These are phyloP conservation scores for Nannochloropsis limnetica DNA, from an alignment of 352 stramenopile species.

Conservation along the genomic window DNA sequence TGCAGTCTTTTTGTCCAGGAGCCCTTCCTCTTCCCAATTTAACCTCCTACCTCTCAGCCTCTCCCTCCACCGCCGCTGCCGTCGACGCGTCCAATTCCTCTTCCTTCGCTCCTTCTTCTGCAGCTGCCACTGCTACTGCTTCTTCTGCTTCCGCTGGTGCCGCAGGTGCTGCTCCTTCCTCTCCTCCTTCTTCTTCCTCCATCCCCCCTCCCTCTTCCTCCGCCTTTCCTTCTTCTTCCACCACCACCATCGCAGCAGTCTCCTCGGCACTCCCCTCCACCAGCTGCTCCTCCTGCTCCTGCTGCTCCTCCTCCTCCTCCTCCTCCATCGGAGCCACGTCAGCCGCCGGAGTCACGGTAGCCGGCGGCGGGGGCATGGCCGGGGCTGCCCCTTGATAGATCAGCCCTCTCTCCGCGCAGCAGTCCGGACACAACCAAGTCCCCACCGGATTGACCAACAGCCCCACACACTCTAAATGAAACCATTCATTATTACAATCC, in stretches of 20 bases:
- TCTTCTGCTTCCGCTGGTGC: not conserved
- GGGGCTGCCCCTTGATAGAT: not conserved
- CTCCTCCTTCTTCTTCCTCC: not conserved
- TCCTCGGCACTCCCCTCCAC: not conserved
- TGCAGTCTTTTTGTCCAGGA: too few relatives aligned
- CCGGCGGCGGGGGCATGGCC: not conserved
- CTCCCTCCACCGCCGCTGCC: not conserved
- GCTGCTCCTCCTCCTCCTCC: not conserved
- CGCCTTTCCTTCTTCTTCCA: not conserved
- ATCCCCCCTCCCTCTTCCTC: not conserved
- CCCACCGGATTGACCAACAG: not conserved
- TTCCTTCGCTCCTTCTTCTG: not conserved
- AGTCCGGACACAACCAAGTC: constrained; percentile 11
- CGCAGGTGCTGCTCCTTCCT: too few relatives aligned
- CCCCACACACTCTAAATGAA: constrained; percentile 6
- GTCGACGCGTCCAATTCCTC: not conserved
- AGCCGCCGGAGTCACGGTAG: not conserved
- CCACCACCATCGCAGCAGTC: not conserved
- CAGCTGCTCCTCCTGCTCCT: not conserved
- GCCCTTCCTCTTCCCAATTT: not conserved
- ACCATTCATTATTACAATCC: not conserved
- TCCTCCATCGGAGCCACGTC: not conserved
- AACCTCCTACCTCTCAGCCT: not conserved
- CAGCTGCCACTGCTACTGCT: not conserved
- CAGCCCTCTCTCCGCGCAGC: not conserved